A percentile compares a stretch with the other conserved stretches of the same genome.
Evolutionary conservation across 352 stramenopile species (phyloP).

Genomic region (Globisporangium nunn): DNA sequence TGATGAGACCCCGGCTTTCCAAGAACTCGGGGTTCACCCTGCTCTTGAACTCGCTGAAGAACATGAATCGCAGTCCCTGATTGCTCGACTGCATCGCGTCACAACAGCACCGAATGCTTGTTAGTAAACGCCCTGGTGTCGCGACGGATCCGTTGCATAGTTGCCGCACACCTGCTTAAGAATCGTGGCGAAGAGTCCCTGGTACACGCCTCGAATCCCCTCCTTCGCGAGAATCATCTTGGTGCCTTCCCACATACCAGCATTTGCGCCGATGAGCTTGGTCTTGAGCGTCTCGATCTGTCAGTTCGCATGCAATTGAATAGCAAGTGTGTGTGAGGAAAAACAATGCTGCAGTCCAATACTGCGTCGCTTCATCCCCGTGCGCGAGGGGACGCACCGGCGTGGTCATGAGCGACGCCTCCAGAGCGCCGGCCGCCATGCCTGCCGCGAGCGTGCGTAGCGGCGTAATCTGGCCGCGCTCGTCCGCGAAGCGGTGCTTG

Average conservation of each 20-base stretch:
- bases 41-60: conserved; percentile 95
- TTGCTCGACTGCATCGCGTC: conserved; percentile 74
- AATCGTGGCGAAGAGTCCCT: conserved; percentile 90
- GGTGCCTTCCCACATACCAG: conserved; percentile 86
- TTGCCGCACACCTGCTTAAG: conserved; percentile 90
- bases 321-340: background rate
- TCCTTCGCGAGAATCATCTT: conserved; percentile 91
- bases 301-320: background rate
- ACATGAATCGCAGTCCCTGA: conserved; percentile 95
- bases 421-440: conserved; percentile 88
- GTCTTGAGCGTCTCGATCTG: conserved; percentile 96
- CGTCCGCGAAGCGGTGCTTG: conserved; percentile 76
- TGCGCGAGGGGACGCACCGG: conserved; percentile 67
- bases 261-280: conserved; percentile 95
- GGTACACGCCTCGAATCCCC: conserved; percentile 89
- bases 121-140: no score
- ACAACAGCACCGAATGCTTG: no score
- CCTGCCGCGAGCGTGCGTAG: conserved; percentile 90
- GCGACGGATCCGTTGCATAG: no score
- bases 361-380: no score
- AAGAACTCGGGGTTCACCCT: conserved; percentile 49
- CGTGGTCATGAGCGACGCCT: conserved; percentile 91
- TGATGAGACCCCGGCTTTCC: conserved; percentile 39
- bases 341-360: no score
- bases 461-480: conserved; percentile 87